Evolutionary conservation across 2,329 filamentous ascomycete species (phyloP), one percentile per base, ranked within the genome.

Genomic region (Corniculantispora saksenae): DNA sequence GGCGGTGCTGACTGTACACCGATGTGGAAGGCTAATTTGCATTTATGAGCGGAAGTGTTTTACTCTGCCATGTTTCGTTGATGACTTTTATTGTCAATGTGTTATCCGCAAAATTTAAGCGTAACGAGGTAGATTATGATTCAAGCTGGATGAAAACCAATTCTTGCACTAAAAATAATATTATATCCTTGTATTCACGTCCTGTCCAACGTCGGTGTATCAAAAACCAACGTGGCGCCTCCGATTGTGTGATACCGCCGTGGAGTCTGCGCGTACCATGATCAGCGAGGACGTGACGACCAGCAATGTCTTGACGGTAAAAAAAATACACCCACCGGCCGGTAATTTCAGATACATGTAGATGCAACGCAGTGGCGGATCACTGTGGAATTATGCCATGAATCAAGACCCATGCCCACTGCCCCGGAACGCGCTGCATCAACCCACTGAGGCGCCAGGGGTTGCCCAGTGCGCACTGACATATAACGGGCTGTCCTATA

Each of bases 21-120:
- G n/a, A 29, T 17, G 40, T 45, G 59, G 35, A 40, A 45, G 59
- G 59, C 48, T 45, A 45, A 17, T 61, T 32, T 50, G 54, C 50
- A 53, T 61, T 54, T 54, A 54, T 35, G 35, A 43, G 59, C 35
- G 35, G 48, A 53, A 53, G 29, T 61, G 59, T 61, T 61, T 54
- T 53, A 53, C 50, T 19, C 27, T 54, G 35, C 54, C 51, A 35
- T 19, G 48, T 43, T 61, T 43, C 47, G 47, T 53, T 61, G 48
- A 54, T 23, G 15, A 29, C 23, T n/a, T 17, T 13, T 35, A 60
- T 23, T 35, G 40, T n/a, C 51, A 38, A 35, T 47, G 17, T 62
- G 35, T 62, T 23, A 23, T 50, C 12, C 27, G 53, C 40, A 63
- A 48, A 29, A 9, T 47, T 63, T 48, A n/a, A 51, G 27, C 40